Base-by-base conservation (phyloP, 2,329 filamentous ascomycete species). In the Grosmannia serpens region DNA sequence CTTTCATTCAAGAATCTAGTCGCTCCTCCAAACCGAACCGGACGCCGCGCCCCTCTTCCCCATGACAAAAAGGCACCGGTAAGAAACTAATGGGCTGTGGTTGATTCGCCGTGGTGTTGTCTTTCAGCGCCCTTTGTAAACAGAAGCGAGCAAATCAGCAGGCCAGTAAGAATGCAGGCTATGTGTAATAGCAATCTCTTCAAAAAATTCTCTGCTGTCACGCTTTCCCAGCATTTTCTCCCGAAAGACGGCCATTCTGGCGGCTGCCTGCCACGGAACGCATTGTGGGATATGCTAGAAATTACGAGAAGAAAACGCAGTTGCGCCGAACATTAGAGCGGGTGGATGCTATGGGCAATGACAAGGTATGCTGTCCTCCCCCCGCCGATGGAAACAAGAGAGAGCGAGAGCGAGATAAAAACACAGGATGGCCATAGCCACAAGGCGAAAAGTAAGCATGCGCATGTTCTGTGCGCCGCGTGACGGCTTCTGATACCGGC, bases 401-500 rank as follows among this genome's bases (percentile, higher is more conserved):
- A 22, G 35, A 15, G 15, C 15, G 35, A 8, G 8, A 38, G 35
- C 8, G 8, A 38, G 8, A 46, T 17, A 46, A 24, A 46, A 46
- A 44, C n/a, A 46, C 20, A n/a, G n/a, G 20, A 46, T 8, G 35
- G 35, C 6, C 15, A 31, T 20, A 53, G 51, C 26, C 15, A 47
- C 53, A 50, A 20, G 27, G n/a, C 53, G 24, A 33, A 41, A 44
- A 27, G 53, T 27, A 49, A 27, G 46, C 57, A 58, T 41, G 53
- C 44, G 51, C 53, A 44, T 47, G 55, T 27, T 38, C 33, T 38
- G 52, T 26, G 41, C 51, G 51, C 59, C 60, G 59, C 59, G 62
- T 63, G 62, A 63, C 53, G 53, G 49, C 31, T 54, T 57, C 56
- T 59, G 56, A 58, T 60, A 59, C 59, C 29, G 49, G 26, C 44